These are phyloP conservation scores for Bocquillonia castaneifolia DNA, from an alignment of 441 rosid species.

Conservation along the genomic window DNA sequence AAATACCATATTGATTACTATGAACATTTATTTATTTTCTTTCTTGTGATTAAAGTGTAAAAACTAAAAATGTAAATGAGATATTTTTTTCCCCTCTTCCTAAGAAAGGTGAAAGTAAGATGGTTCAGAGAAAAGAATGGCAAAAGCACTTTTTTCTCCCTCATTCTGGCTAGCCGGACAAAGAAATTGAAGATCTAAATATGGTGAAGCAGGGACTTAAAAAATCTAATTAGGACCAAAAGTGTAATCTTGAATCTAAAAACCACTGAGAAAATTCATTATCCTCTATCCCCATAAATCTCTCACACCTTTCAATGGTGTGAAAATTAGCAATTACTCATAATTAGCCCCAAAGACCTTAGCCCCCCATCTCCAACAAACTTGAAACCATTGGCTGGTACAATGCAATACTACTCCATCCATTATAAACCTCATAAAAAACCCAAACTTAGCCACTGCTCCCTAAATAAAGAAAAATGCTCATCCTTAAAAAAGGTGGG, in stretches of 20 bases:
- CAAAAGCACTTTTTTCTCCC: no score
- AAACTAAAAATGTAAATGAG: no score
- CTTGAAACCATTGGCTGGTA: not conserved
- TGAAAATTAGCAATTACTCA: constrained; percentile 14
- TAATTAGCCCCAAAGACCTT: constrained; percentile 21
- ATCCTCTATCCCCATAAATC: constrained; percentile 31
- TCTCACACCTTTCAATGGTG: constrained; percentile 22
- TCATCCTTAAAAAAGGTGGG: not conserved
- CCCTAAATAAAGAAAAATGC: constrained; percentile 12
- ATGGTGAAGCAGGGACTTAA: not conserved
- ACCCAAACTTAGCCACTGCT: not conserved
- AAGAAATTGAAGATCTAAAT: not conserved
- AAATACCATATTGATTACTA: not conserved
- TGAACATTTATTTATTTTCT: not conserved
- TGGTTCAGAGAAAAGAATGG: no score
- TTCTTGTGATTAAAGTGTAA: no score
- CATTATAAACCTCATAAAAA: not conserved
- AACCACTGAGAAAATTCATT: not conserved
- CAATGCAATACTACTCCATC: not conserved
- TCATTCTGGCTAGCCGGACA: not conserved
- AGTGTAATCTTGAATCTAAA: not conserved
- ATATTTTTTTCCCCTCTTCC: no score
- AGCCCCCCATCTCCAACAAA: not conserved
- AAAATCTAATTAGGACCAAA: not conserved
- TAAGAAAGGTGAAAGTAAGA: no score